These are phyloP conservation scores for Novakomyces olei DNA, from an alignment of 805 yeast genomes.

Conservation along the genomic window DNA sequence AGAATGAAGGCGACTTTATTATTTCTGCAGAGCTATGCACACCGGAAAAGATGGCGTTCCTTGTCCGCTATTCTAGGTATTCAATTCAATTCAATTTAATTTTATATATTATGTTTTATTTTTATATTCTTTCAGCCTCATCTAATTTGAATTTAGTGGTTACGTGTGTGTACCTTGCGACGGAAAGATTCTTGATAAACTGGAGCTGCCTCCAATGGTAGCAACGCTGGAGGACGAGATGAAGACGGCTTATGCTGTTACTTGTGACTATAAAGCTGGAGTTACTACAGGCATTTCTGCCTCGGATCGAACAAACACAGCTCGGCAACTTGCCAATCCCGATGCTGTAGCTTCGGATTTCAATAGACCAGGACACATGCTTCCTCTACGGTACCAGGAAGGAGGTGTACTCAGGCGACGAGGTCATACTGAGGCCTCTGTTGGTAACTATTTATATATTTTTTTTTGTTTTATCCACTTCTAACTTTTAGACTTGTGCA, in stretches of 20 bases:
- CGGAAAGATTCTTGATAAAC: slow-evolving; percentile 50
- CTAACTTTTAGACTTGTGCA: too few species aligned
- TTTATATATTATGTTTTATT: background rate
- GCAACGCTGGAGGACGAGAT: slow-evolving; percentile 53
- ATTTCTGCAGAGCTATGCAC: slow-evolving; percentile 72
- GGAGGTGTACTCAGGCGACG: slow-evolving; percentile 63
- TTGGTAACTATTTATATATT: too few species aligned
- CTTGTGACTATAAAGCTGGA: slow-evolving; percentile 67
- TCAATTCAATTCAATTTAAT: background rate
- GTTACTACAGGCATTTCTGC: slow-evolving; percentile 97
- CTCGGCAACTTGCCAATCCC: slow-evolving; percentile 43
- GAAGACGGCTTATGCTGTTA: slow-evolving; percentile 90
- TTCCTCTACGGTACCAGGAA: slow-evolving; percentile 76
- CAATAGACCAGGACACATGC: slow-evolving; percentile 79
- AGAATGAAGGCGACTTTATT: slow-evolving; percentile 92
- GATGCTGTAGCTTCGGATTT: slow-evolving; percentile 32
- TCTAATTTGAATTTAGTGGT: slow-evolving; percentile 23
- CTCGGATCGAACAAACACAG: slow-evolving; percentile 74
- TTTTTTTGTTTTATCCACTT: too few species aligned
- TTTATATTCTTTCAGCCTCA: background rate
- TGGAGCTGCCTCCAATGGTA: slow-evolving; percentile 63
- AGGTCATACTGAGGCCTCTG: slow-evolving; percentile 96
- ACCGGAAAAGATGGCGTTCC: slow-evolving; percentile 76
- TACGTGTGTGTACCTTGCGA: slow-evolving; percentile 83
- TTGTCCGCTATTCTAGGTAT: slow-evolving; percentile 39